These are phyloP conservation scores for Suhomyces terraborum DNA, from an alignment of 1,139 yeast genomes.

Conservation along the genomic window DNA sequence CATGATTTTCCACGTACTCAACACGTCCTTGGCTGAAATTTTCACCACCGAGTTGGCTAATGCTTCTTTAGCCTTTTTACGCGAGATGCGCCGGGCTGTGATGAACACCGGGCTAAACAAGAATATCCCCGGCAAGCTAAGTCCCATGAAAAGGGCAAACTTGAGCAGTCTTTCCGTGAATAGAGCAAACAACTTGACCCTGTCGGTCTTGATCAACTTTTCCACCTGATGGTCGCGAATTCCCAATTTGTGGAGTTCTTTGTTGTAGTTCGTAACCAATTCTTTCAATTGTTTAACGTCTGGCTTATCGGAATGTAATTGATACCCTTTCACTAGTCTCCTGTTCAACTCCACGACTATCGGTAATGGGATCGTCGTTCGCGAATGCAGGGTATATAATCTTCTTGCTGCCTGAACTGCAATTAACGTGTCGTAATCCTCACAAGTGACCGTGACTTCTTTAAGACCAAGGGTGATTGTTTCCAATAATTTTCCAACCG, in stretches of 20 bases:
- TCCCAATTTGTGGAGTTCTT: constrained; percentile 63
- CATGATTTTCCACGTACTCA: constrained; percentile 40
- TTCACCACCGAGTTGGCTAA: constrained; percentile 88
- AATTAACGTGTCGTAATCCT: constrained; percentile 90
- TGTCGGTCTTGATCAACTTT: constrained; percentile 50
- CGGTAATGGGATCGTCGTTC: constrained; percentile 57
- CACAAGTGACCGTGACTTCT: constrained; percentile 89
- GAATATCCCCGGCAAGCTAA: constrained; percentile 83
- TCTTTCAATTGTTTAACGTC: constrained; percentile 59
- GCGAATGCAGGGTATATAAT: constrained; percentile 49
- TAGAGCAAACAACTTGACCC: constrained; percentile 46
- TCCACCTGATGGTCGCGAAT: constrained; percentile 92
- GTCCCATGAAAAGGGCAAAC: constrained; percentile 53
- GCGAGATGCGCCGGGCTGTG: constrained; percentile 72
- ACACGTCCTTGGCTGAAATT: constrained; percentile 84
- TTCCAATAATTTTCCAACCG: constrained; percentile 55
- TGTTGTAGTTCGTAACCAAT: constrained; percentile 69
- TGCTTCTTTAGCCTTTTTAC: constrained; percentile 72
- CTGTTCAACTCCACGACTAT: constrained; percentile 88
- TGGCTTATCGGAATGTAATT: constrained; percentile 71
- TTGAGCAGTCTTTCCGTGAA: constrained; percentile 57
- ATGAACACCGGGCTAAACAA: constrained; percentile 86
- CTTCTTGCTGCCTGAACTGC: constrained; percentile 93
- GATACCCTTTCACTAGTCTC: constrained; percentile 77
- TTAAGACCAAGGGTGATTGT: constrained; percentile 73